Conservation (phyloP, 2,329 filamentous ascomycete species). For the Chaetomium strumarium region DNA sequence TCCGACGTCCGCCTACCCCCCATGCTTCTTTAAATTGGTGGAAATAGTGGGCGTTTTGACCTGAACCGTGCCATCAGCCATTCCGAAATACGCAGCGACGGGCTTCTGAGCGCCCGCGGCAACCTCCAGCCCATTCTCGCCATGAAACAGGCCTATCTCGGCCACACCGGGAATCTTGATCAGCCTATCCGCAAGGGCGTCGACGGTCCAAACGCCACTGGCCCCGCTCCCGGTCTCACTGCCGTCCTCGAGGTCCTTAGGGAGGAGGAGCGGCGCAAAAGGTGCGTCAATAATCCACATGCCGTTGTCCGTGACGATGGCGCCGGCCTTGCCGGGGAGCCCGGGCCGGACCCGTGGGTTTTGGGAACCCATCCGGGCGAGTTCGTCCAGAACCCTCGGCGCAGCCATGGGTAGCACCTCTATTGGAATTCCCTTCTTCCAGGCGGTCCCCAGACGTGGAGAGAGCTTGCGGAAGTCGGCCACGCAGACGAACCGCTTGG, state of each 20-base stretch:
- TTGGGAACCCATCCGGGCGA: conserved; percentile 66
- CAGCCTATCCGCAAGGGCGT: conserved; percentile 64
- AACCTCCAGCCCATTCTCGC: conserved; percentile 68
- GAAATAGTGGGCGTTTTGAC: conserved; percentile 30
- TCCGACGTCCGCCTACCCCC: background rate
- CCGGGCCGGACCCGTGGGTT: conserved; percentile 67
- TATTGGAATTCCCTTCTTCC: conserved; percentile 81
- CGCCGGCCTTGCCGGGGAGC: conserved; percentile 70
- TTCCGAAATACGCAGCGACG: conserved; percentile 89
- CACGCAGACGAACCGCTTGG: conserved; percentile 73
- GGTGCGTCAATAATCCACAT: conserved; percentile 92
- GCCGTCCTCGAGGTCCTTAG: conserved; percentile 35
- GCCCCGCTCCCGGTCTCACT: conserved; percentile 46
- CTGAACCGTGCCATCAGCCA: conserved; percentile 67
- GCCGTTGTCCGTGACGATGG: conserved; percentile 73
- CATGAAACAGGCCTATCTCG: conserved; percentile 87
- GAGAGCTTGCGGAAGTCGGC: conserved; percentile 87
- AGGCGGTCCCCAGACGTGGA: conserved; percentile 63
- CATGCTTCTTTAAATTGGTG: background rate
- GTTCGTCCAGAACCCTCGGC: conserved; percentile 65
- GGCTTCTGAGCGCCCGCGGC: conserved; percentile 78
- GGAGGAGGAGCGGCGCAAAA: conserved; percentile 67
- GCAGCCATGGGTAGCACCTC: conserved; percentile 86
- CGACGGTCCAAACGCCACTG: conserved; percentile 73
- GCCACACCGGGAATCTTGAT: conserved; percentile 81